A percentile compares a stretch with the other conserved stretches of the same genome.
These are phyloP conservation scores for Friedmanniomyces endolithicus DNA, from an alignment of 495 filamentous ascomycete species.

Conservation along the genomic window DNA sequence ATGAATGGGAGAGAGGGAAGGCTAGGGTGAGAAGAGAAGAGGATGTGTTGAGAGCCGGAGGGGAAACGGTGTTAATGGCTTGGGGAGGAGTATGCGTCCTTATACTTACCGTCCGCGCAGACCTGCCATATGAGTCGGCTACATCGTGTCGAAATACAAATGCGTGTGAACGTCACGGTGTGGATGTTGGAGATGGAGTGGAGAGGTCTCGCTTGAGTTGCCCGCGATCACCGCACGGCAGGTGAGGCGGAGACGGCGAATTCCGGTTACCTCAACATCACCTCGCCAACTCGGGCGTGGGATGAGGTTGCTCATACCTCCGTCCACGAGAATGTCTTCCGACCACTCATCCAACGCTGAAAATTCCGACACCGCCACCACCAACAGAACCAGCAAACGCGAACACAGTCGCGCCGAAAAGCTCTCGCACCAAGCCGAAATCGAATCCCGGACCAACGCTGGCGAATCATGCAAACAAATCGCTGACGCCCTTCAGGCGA, in stretches of 20 bases:
- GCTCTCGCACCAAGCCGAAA: background rate
- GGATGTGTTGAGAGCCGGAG: background rate
- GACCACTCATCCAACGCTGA: background rate
- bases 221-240: background rate
- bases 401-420: background rate
- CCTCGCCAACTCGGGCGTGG: background rate
- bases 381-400: background rate
- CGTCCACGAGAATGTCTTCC: background rate
- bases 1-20: background rate
- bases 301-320: background rate
- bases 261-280: background rate
- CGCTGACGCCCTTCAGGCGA: background rate
- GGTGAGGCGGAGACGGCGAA: background rate
- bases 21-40: background rate
- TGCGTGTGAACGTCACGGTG: background rate
- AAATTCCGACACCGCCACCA: background rate
- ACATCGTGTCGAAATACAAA: background rate
- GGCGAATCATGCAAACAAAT: constrained; percentile 14
- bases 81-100: background rate
- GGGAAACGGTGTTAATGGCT: too few species aligned
- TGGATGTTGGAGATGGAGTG: background rate
- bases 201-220: background rate
- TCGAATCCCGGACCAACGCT: constrained; percentile 2
- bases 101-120: background rate
- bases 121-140: background rate